Evolutionary conservation across 2,329 filamentous ascomycete genomes (phyloP), one percentile per base, ranked within the genome.

Genomic region (Acarospora socialis): DNA sequence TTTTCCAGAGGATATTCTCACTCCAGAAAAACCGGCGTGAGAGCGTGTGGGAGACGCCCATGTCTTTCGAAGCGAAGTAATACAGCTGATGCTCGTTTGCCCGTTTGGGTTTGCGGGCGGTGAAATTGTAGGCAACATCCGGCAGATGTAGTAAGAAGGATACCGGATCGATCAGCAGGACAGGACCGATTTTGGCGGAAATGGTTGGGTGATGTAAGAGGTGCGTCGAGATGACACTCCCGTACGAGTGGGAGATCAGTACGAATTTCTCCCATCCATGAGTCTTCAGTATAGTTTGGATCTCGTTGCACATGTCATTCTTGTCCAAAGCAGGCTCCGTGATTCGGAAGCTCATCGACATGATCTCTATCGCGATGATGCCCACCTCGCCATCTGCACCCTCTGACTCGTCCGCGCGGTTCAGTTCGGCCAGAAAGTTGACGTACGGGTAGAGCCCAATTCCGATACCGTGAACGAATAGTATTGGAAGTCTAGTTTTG

Each of bases 391-490:
- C 63, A 32, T 63, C 54, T 12, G 48, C 36, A 12, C 40, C 41
- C 35, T 51, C 41, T 20, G 38, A 36, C 2, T 41, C 45, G n/a
- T 47, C 43, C 3, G 45, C 37, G 12, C 53, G 47, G 39, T 63
- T 59, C 22, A 80, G 51, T 30, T 66, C 61, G 20, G 53, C 48
- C 2, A 81, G 54, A 44, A 77, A 77, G 10, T 54, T 49, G 8
- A 64, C 55, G 43, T 81, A 78, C 0, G 73, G 66, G 46, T 68
- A 68, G 2, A 81, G 61, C 0, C 77, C 77, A 35, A 81, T 62
- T 24, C 77, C 75, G 29, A 81, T 78, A 10, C 77, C 77, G 43
- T 81, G 77, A 28, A 81, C 61, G 52, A 80, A 81, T 3, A 82
- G 52, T 5, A 81, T 52, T 0, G 77, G 77, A 0, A 68, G 53